A percentile compares a stretch with the other conserved stretches of the same genome.
These are phyloP conservation scores for Ascochyta clinopodiicola DNA, from an alignment of 2,329 filamentous ascomycete species.

Conservation along the genomic window DNA sequence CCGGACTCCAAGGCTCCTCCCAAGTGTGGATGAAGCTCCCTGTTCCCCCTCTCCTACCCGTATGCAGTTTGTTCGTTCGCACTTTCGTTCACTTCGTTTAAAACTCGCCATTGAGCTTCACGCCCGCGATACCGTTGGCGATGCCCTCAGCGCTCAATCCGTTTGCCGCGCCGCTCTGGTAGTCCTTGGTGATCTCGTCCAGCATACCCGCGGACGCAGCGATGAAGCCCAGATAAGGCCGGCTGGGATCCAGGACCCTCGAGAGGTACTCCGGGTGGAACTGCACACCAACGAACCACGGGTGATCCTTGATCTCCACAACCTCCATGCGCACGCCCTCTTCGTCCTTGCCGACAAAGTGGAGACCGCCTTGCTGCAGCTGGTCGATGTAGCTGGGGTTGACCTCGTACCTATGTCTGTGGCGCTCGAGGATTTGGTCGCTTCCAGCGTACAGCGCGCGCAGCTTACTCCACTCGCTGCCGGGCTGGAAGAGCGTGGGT, in stretches of 20 bases:
- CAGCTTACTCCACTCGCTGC: conserved; percentile 79
- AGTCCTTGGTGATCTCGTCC: conserved; percentile 52
- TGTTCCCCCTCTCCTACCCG: not conserved
- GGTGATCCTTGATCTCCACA: conserved; percentile 81
- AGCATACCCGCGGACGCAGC: conserved; percentile 76
- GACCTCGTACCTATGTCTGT: conserved; percentile 90
- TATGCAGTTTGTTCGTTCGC: not conserved
- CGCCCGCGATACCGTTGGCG: conserved; percentile 32
- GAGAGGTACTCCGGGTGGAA: conserved; percentile 88
- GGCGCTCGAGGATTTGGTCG: conserved; percentile 67
- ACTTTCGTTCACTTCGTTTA: conserved; percentile 1
- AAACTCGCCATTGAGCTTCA: conserved; percentile 31
- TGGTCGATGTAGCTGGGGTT: conserved; percentile 78
- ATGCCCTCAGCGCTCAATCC: conserved; percentile 25
- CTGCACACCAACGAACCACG: conserved; percentile 85
- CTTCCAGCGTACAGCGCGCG: conserved; percentile 73
- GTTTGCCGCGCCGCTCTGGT: conserved; percentile 25
- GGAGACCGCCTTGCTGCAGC: conserved; percentile 72
- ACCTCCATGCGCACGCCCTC: conserved; percentile 82
- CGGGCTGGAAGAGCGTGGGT: conserved; percentile 75
- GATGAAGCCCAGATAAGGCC: conserved; percentile 83
- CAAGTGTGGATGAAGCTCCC: not conserved
- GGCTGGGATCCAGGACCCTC: conserved; percentile 74
- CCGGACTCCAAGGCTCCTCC: conserved; percentile 2
- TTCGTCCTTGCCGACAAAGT: conserved; percentile 81